Conservation (phyloP, 371 early-diverging fungal species). For the Mucor racemosus region DNA sequence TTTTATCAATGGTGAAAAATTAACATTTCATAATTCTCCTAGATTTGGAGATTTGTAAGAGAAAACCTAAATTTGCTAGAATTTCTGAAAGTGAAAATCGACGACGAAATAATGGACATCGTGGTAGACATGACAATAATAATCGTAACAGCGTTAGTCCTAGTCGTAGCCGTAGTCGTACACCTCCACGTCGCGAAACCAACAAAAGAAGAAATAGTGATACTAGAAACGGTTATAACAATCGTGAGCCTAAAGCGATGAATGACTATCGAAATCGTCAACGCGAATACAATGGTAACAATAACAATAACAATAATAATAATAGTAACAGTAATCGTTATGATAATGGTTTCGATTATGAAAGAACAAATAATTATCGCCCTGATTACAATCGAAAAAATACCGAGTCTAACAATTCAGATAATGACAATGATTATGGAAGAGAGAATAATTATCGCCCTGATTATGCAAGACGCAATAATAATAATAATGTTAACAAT, state of each 20-base stretch:
- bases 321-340: background rate
- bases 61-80: slow-evolving; percentile 36
- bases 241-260: background rate
- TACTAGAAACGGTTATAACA: background rate
- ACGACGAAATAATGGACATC: background rate
- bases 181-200: background rate
- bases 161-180: background rate
- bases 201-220: slow-evolving; percentile 11
- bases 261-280: slow-evolving; percentile 1
- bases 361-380: slow-evolving; percentile 6
- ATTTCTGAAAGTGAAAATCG: slow-evolving; percentile 10
- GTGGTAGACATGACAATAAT: slow-evolving; percentile 12
- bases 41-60: slow-evolving; percentile 37
- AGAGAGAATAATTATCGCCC: slow-evolving; percentile 2
- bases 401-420: background rate
- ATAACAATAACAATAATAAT: background rate
- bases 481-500: background rate
- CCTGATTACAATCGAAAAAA: background rate
- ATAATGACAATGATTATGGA: background rate
- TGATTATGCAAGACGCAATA: slow-evolving; percentile 3
- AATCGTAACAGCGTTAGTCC: background rate
- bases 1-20: background rate
- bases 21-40: background rate
- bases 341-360: background rate
- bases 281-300: background rate